Base-by-base conservation (phyloP, 768 basidiomycete species). In the Suillus plorans region DNA sequence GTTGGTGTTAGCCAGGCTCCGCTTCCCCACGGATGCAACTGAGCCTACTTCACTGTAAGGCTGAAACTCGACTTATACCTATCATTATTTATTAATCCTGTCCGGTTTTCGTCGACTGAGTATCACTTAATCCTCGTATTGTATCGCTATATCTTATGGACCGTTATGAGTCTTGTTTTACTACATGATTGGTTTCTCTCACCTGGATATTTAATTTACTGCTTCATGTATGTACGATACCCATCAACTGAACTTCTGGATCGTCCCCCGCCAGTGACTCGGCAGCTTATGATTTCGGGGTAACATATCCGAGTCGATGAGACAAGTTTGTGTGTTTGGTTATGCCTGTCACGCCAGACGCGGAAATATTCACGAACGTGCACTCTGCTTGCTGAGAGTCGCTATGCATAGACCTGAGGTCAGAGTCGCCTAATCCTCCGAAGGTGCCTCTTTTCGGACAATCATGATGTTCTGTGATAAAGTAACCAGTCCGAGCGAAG, bases 21-120 rank as follows among this genome's bases (percentile, higher is more conserved):
- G 88, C 37, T 92, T 91, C 77, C 87, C 85, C 65, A 82, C 85
- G 1, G 90, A 91, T 66, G 76, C 77, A 36, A 64, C 77, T 5
- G 85, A 85, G 52, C 88, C 90, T 2, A 91, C 86, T 16, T 80
- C 81, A 34, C 39, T 41, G 39, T 58, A 18, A 41, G 41, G 4
- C 22, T 5, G 14, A 5, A 22, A 14, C 3, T 13, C 18, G 50
- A 31, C n/a, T 57, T 53, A 39, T 58, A 18, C 5, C 10, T 6
- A 6, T 37, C 10, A 8, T 10, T 20, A n/a, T 20, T 55, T 34
- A n/a, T 58, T 58, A 22, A 58, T 18, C 9, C 9, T 5, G 25
- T 20, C 36, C 25, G 3, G 22, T 28, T 28, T 12, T 50, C 28
- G 10, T 4, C 20, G 31, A 55, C 10, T 13, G 31, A 18, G 52